phyloP scores from a whole-genome alignment of 495 filamentous ascomycete species.

The Podospora comata region DNA sequence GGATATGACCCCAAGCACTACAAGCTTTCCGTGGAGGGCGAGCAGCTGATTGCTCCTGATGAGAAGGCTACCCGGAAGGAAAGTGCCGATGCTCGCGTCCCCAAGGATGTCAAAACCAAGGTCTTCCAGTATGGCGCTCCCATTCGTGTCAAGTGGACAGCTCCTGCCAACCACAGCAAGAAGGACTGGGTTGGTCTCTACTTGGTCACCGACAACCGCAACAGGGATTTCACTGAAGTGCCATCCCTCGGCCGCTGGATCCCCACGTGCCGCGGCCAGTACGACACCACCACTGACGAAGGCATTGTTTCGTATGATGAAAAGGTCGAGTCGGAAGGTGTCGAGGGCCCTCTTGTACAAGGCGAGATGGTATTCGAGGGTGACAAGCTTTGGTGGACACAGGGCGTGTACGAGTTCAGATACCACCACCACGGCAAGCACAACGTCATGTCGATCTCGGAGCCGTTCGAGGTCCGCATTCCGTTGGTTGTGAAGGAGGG shows the following conservation, averaged over 20 bases:
- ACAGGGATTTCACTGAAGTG: slow-evolving; percentile 75
- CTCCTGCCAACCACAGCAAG: slow-evolving; percentile 84
- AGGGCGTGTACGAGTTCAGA: slow-evolving; percentile 91
- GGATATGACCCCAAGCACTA: slow-evolving; percentile 85
- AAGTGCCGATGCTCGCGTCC: slow-evolving; percentile 43
- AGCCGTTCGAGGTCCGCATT: slow-evolving; percentile 88
- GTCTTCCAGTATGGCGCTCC: slow-evolving; percentile 87
- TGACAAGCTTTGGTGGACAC: slow-evolving; percentile 96
- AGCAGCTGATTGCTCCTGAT: slow-evolving; percentile 48
- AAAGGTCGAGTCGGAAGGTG: slow-evolving; percentile 46
- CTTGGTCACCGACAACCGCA: slow-evolving; percentile 87
- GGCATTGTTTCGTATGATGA: slow-evolving; percentile 73
- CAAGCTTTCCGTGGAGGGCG: slow-evolving; percentile 68
- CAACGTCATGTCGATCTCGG: slow-evolving; percentile 92
- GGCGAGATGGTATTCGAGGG: slow-evolving; percentile 88
- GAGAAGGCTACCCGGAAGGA: slow-evolving; percentile 52
- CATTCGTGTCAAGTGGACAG: slow-evolving; percentile 88
- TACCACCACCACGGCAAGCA: slow-evolving; percentile 95
- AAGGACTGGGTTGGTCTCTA: slow-evolving; percentile 96
- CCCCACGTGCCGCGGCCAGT: slow-evolving; percentile 70
- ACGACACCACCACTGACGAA: slow-evolving; percentile 71
- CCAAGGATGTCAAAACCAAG: slow-evolving; percentile 60
- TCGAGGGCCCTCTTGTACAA: slow-evolving; percentile 49
- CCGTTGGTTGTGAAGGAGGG: slow-evolving; percentile 69
- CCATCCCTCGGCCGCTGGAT: slow-evolving; percentile 89